Percentiles rank a stretch among this genome's conserved stretches.
Evolutionary conservation across 768 basidiomycete species (phyloP).

Genomic region (Leccinum truebloodii): DNA sequence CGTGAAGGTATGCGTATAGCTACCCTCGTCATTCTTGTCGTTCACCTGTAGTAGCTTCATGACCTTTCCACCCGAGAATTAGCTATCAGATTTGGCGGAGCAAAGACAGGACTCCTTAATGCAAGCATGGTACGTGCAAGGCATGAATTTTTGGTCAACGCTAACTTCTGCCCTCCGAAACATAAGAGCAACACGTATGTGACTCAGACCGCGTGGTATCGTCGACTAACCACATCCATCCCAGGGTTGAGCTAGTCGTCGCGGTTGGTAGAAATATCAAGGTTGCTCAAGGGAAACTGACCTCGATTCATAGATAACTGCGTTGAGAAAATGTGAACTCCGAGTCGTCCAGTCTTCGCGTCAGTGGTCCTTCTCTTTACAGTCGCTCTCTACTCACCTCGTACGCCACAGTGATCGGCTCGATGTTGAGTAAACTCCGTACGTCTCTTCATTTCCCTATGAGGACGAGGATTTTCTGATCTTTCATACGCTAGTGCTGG

Average conservation of each 20-base stretch:
- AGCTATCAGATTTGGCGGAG: slow-evolving; percentile 71
- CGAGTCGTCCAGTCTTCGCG: slow-evolving; percentile 79
- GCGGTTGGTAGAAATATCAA: slow-evolving; percentile 50
- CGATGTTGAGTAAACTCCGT: slow-evolving; percentile 79
- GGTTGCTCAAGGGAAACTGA: neutral
- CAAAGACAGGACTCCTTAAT: slow-evolving; percentile 77
- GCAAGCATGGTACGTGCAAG: slow-evolving; percentile 64
- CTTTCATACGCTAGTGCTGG: slow-evolving; percentile 51
- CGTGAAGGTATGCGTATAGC: slow-evolving; percentile 53
- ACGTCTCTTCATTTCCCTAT: slow-evolving; percentile 23
- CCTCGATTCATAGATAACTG: slow-evolving; percentile 52
- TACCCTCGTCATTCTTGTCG: neutral
- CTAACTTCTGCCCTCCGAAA: slow-evolving; percentile 12
- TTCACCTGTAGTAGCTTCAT: slow-evolving; percentile 52
- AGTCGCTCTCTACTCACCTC: slow-evolving; percentile 8
- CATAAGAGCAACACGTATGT: slow-evolving; percentile 67
- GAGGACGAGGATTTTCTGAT: slow-evolving; percentile 8
- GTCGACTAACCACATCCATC: slow-evolving; percentile 1
- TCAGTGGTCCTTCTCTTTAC: slow-evolving; percentile 35
- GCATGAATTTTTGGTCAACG: neutral
- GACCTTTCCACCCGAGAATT: slow-evolving; percentile 77
- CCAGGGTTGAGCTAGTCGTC: slow-evolving; percentile 63
- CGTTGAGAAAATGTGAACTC: slow-evolving; percentile 79
- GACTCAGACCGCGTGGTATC: slow-evolving; percentile 1
- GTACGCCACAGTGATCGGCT: slow-evolving; percentile 64